These are phyloP conservation scores for Cadophora sp. DNA, from an alignment of 2,329 filamentous ascomycete species.

Conservation along the genomic window DNA sequence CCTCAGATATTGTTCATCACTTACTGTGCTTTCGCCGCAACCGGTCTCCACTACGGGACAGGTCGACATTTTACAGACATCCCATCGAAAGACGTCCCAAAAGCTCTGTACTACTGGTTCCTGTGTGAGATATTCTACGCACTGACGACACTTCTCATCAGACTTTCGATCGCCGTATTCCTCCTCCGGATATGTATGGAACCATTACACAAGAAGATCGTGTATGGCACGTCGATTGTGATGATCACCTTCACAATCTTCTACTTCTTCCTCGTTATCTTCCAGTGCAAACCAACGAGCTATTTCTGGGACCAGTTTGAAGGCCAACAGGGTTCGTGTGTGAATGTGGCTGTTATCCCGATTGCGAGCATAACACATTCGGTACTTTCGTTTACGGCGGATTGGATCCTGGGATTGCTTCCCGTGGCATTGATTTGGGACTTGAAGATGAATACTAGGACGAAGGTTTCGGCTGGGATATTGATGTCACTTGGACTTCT, in stretches of 20 bases:
- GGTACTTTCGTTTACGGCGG: constrained; percentile 53
- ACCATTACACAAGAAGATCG: constrained; percentile 52
- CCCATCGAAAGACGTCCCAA: constrained; percentile 26
- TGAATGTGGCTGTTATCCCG: constrained; percentile 54
- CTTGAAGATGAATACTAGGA: constrained; percentile 59
- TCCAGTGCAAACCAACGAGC: constrained; percentile 59
- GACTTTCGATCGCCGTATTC: constrained; percentile 58
- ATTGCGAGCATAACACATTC: constrained; percentile 60
- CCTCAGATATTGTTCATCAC: constrained; percentile 34
- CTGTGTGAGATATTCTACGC: constrained; percentile 63
- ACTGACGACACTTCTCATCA: constrained; percentile 50
- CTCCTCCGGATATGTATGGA: constrained; percentile 58
- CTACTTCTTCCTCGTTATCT: constrained; percentile 58
- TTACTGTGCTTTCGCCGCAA: constrained; percentile 29
- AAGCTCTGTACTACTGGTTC: constrained; percentile 52
- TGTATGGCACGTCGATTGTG: constrained; percentile 54
- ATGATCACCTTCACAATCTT: constrained; percentile 53
- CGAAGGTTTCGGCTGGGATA: constrained; percentile 58
- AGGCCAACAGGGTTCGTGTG: constrained; percentile 44
- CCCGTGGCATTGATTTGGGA: constrained; percentile 61
- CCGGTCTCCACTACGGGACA: constrained; percentile 34
- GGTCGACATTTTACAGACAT: constrained; percentile 34
- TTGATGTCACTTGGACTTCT: constrained; percentile 64
- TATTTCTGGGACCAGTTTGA: constrained; percentile 55
- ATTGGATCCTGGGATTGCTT: constrained; percentile 59